Base-by-base conservation (phyloP, 306 rosid genomes). In the Comarum palustre region DNA sequence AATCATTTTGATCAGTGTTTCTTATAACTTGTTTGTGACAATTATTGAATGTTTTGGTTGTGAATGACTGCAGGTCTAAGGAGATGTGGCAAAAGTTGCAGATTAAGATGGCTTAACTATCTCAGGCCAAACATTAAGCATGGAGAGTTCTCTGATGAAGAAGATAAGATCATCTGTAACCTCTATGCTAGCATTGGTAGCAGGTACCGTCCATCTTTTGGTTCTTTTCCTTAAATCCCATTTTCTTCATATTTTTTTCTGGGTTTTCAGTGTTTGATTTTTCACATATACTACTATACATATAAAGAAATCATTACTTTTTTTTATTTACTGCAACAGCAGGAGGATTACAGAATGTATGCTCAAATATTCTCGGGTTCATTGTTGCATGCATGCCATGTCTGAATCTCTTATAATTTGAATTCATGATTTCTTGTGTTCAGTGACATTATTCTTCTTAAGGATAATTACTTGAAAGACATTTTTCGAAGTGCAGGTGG, bases 1-100 rank as follows among this genome's bases (percentile, higher is more conserved):
- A 47, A 1, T 31, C 22, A 29, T 9, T 43, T n/a, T 22, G 61
- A 46, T 73, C 25, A 73, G 15, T 19, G 41, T 60, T 25, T 31
- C 1, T 16, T 41, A 31, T 17, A 3, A 54, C 6, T 41, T 65
- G 67, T 76, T 71, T 20, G 27, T 48, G 70, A 58, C 34, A 20
- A 43, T 51, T 32, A 39, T 64, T 72, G 54, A 20, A n/a, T 79
- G 79, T 15, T 66, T 36, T 55, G 57, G 63, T 34, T 60, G 68
- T 36, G 24, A 29, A 8, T 22, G n/a, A 42, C 13, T 13, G 20
- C 82, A 93, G 98, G 94, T 78, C 89, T 93, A 29, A 89, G 61
- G 86, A 90, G 98, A 75, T 93, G 98, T 78, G 98, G 98, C 42
- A 93, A 93, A 80, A 93, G 98, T 61, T 93, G 98, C 81, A 87